Evolutionary conservation across 2,329 filamentous ascomycete genomes (phyloP), one percentile per base, ranked within the genome.

Genomic region (Bipolaris victoriae): DNA sequence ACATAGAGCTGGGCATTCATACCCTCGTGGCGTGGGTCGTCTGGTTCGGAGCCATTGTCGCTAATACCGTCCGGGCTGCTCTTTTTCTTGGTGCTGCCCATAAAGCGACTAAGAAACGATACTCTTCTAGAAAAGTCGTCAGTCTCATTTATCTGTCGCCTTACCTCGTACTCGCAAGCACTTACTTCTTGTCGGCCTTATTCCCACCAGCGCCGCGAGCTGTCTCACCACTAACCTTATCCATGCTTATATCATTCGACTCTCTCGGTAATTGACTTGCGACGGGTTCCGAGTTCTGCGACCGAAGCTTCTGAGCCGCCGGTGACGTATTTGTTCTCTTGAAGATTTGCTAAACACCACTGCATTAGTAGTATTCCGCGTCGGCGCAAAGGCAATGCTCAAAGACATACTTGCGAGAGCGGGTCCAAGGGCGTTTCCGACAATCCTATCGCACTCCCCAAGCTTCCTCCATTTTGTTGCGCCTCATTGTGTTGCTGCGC

Each of bases 101-200:
- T 90, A 76, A 98, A 88, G 52, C 92, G 90, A 76, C 92, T 96
- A 26, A 99, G 85, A 73, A 99, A 97, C 13, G 92, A 97, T 16
- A 90, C 86, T 80, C 97, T 97, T 77, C 90, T 96, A 69, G 45
- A 44, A 26, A 40, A 10, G 48, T 54, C 50, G 60, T 68, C 51
- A 69, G 57, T 45, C 51, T 59, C 59, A 58, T 61, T 36, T 64
- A 36, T 52, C 57, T 53, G 58, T 57, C 53, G 18, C 20, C 39
- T 24, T 41, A 29, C 26, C 26, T 18, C 7, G 22, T n/a, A 24
- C 13, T 20, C 11, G 11, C 15, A 41, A 35, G 16, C 47, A 66
- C 75, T 75, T 58, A 77, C 76, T 76, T 78, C 57, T 71, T 76
- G 54, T 77, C 75, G 59, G 66, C 53, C 62, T 70, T 75, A 29